Evolutionary conservation across 2,329 filamentous ascomycete genomes (phyloP).

Genomic region (Myriosclerotinia duriaeana): DNA sequence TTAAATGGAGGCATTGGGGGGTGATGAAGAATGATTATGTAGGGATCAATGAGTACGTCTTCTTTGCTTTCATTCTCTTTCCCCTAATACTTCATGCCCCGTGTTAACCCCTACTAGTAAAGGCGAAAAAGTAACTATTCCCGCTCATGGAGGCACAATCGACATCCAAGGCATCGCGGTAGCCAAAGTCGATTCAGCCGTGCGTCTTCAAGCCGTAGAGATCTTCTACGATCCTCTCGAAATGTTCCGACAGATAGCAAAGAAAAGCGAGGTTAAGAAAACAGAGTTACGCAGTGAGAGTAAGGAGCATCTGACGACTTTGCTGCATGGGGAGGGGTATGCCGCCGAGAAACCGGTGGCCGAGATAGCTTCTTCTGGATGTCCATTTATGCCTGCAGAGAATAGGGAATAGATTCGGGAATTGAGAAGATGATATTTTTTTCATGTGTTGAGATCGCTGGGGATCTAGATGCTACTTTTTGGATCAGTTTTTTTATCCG

Average conservation of each 20-base stretch:
- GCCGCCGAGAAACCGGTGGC: background rate
- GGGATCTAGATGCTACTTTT: background rate
- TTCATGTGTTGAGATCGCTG: background rate
- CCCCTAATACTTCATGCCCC: no score
- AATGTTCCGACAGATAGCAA: conserved; percentile 65
- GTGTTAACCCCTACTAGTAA: conserved; percentile 46
- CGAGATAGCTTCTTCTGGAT: background rate
- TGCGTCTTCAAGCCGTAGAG: conserved; percentile 58
- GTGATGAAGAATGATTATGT: conserved; percentile 66
- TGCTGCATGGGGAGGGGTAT: conserved; percentile 28
- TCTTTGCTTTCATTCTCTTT: background rate
- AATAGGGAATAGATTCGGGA: conserved; percentile 8
- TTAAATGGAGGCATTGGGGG: conserved; percentile 69
- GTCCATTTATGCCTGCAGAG: conserved; percentile 19
- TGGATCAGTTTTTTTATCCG: background rate
- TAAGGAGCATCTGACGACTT: conserved; percentile 27
- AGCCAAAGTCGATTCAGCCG: conserved; percentile 59
- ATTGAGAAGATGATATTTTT: background rate
- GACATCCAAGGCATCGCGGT: conserved; percentile 64
- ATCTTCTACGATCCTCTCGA: conserved; percentile 66
- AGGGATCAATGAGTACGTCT: conserved; percentile 46
- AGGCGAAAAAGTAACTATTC: conserved; percentile 61
- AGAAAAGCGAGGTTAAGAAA: conserved; percentile 42
- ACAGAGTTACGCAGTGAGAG: background rate
- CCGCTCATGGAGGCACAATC: conserved; percentile 59